phyloP scores from a whole-genome alignment of 345 rosid species.

The Salix caprea region DNA sequence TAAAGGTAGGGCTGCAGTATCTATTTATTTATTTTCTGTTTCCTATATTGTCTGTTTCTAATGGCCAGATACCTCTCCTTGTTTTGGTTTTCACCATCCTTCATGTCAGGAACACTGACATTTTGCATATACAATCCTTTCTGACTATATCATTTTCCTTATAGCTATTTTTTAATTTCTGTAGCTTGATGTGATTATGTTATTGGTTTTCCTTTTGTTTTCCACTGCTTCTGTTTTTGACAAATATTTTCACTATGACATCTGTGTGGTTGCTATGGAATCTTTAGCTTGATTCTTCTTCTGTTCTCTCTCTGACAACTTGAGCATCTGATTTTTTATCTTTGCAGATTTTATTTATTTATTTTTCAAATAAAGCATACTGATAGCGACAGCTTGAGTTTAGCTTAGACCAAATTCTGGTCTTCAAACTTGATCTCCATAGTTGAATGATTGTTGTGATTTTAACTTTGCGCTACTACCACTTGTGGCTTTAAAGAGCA shows the following conservation, averaged over 20 bases:
- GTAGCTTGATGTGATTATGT: background rate
- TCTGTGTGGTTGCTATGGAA: background rate
- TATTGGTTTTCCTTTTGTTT: background rate
- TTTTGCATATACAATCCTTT: background rate
- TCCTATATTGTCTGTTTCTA: background rate
- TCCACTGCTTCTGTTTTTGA: background rate
- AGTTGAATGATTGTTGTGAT: background rate
- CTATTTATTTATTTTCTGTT: background rate
- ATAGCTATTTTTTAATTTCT: background rate
- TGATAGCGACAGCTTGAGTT: background rate
- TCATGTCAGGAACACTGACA: background rate
- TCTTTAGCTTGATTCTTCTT: background rate
- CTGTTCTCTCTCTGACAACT: background rate
- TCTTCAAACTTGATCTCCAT: background rate
- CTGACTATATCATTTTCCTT: background rate
- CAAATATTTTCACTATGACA: background rate
- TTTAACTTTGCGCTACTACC: background rate
- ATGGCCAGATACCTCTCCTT: background rate
- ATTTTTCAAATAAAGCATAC: background rate
- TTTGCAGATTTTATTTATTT: background rate
- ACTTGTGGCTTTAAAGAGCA: background rate
- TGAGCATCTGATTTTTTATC: background rate
- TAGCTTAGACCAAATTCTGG: background rate
- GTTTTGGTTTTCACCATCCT: background rate
- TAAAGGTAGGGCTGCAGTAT: slow-evolving; percentile 18